Evolutionary conservation across 2,329 filamentous ascomycete species (phyloP).

Genomic region (Fusarium setosum): DNA sequence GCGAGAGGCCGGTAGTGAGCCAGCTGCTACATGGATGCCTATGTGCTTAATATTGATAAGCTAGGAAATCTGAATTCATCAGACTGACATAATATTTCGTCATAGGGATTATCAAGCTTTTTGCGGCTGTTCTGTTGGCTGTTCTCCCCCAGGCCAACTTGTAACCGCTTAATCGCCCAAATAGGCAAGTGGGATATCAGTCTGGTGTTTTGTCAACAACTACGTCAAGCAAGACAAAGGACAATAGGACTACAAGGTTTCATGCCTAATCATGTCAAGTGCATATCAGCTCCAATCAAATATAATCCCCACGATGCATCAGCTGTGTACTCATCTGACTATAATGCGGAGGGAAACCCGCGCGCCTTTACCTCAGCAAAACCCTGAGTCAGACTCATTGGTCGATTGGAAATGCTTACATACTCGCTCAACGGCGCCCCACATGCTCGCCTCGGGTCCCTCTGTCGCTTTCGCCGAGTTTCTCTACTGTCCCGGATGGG

Average conservation of each 20-base stretch:
- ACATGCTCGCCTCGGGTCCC: constrained; percentile 25
- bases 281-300: too few relatives aligned
- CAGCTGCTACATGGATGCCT: too few relatives aligned
- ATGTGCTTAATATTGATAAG: too few relatives aligned
- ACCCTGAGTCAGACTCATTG: constrained; percentile 24
- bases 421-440: constrained; percentile 23
- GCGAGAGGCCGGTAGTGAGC: too few relatives aligned
- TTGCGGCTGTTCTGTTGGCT: not conserved
- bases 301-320: too few relatives aligned
- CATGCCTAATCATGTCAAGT: not conserved
- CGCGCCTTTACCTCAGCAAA: not conserved
- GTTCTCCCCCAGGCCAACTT: not conserved
- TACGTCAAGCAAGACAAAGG: not conserved
- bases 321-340: too few relatives aligned
- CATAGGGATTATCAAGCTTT: not conserved
- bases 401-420: constrained; percentile 38
- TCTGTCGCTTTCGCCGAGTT: constrained; percentile 36
- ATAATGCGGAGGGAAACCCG: too few relatives aligned
- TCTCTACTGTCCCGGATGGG: constrained; percentile 11
- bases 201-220: not conserved
- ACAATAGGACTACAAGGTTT: too few relatives aligned
- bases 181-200: not conserved
- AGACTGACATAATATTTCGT: not conserved
- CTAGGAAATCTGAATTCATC: too few relatives aligned
- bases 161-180: not conserved